Base-by-base conservation (phyloP, 805 yeast species). In the Metschnikowia picachoensis region DNA sequence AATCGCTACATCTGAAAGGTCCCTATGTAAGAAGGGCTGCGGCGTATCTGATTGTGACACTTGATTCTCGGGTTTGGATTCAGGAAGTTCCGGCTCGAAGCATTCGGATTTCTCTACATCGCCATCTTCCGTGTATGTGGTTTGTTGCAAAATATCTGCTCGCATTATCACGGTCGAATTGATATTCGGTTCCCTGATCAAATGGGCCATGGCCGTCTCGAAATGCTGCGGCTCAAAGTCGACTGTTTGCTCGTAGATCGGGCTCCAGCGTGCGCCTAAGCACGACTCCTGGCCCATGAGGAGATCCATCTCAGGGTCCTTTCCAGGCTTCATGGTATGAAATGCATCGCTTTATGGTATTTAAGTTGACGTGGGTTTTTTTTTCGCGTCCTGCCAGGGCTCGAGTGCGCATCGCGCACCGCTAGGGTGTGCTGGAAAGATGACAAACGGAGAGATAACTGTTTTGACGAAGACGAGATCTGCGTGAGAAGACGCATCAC, bases 81-180 rank as follows among this genome's bases (percentile, higher is more conserved):
- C 51, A 1, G 73, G 69, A 39, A 71, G 67, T 32, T 62, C 64
- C 0, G 76, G 76, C 8, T 61, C 31, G 29, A 13, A 31, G 4
- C 35, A 37, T 8, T 38, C 37, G 8, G 34, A 30, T 3, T 17
- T 46, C 8, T 35, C 36, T 16, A 41, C 62, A 4, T 68, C 68
- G 8, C 64, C 57, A 6, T 58, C 64, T 0, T 68, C 62, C 17
- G 65, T 72, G 57, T 71, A 80, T 7, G 58, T 64, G 46, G 67
- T 68, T 53, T 82, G 85, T 37, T 72, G 70, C 38, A 87, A 61
- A 20, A 90, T 80, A 65, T 92, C 97, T 0, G 97, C 95, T 54
- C 98, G 71, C 65, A 92, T 70, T 30, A 91, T 85, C 31, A 89
- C 94, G 0, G 97, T 86, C 10, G 97, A 91, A 66, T 91, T 92